Conservation (phyloP, 2,329 filamentous ascomycete genomes). For the Aspergillus sp. region DNA sequence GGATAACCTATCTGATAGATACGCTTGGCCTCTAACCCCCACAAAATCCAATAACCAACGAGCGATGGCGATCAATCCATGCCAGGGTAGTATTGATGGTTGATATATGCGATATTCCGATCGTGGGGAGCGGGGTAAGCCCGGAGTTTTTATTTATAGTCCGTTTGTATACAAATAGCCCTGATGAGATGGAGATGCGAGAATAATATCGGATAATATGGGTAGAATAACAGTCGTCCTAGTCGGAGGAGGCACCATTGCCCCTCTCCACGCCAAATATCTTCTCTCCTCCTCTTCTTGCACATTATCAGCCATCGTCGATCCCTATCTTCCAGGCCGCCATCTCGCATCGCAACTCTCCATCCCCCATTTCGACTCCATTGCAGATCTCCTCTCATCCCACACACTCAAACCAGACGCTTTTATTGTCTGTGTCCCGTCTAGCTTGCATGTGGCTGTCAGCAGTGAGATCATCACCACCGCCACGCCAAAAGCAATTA, state of each 20-base stretch:
- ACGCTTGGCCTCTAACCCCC: no score
- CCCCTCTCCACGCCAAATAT: conserved; percentile 7
- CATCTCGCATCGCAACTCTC: background rate
- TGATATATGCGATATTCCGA: no score
- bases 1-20: no score
- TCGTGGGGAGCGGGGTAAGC: no score
- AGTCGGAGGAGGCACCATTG: conserved; percentile 9
- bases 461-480: background rate
- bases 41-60: no score
- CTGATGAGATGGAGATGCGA: no score
- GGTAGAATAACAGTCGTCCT: conserved; percentile 5
- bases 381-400: background rate
- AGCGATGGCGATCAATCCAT: no score
- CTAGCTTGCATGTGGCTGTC: conserved; percentile 2
- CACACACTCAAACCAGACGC: conserved; percentile 1
- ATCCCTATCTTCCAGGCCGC: conserved; percentile 1
- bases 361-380: background rate
- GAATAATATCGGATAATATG: background rate
- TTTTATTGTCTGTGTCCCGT: conserved; percentile 6
- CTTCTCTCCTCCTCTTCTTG: conserved; percentile 4
- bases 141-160: no score
- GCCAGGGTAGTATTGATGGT: no score
- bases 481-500: conserved; percentile 1
- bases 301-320: conserved; percentile 3
- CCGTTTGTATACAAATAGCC: no score